These are phyloP conservation scores for Aspergillus kassunensis DNA, from an alignment of 495 filamentous ascomycete genomes.

Conservation along the genomic window DNA sequence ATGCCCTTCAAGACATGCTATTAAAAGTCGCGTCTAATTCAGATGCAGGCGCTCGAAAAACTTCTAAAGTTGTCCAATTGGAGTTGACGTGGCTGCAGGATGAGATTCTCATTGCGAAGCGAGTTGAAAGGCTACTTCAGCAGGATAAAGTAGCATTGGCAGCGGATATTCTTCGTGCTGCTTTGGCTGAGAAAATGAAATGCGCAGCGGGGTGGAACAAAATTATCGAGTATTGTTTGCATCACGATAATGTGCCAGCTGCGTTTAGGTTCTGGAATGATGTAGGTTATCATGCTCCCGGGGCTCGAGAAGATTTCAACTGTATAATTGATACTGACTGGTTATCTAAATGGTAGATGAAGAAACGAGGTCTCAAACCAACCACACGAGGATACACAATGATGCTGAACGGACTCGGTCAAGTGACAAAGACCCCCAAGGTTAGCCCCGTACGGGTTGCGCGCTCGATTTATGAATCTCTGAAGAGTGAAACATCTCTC, in stretches of 20 bases:
- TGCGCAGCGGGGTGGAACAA: constrained; percentile 80
- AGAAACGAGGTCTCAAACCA: constrained; percentile 75
- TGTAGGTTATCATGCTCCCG: too few species aligned
- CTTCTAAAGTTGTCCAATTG: constrained; percentile 28
- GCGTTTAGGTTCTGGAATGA: constrained; percentile 84
- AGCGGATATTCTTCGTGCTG: constrained; percentile 57
- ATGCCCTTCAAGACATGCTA: too few species aligned
- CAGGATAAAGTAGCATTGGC: constrained; percentile 59
- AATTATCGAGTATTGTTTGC: constrained; percentile 55
- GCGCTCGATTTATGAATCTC: constrained; percentile 65
- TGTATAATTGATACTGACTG: too few species aligned
- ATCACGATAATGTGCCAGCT: constrained; percentile 49
- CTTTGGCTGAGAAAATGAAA: constrained; percentile 52
- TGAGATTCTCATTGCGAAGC: constrained; percentile 59
- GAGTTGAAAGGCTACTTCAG: constrained; percentile 53
- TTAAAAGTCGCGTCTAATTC: too few species aligned
- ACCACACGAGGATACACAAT: constrained; percentile 76
- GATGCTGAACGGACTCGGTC: constrained; percentile 70
- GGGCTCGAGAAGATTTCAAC: too few species aligned
- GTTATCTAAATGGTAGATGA: too few species aligned
- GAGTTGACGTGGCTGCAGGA: constrained; percentile 65
- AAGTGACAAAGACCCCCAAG: constrained; percentile 45
- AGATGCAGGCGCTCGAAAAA: not conserved
- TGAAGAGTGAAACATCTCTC: constrained; percentile 52
- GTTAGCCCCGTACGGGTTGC: constrained; percentile 55